Base-by-base conservation (phyloP, 2,329 filamentous ascomycete genomes). In the Xylariomycetidae sp. region DNA sequence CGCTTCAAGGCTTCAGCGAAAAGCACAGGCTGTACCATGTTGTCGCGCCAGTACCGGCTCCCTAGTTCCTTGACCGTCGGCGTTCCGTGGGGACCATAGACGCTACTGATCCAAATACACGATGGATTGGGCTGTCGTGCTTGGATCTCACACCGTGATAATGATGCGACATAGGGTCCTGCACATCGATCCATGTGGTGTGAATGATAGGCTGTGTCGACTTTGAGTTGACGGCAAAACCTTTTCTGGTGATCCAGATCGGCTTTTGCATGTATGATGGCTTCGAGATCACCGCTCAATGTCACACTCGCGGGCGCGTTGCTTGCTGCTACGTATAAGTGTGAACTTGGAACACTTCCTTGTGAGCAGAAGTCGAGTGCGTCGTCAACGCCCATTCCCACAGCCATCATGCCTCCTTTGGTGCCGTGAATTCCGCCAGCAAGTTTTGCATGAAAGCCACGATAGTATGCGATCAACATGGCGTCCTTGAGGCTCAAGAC, bases 41-140 rank as follows among this genome's bases (percentile, higher is more conserved):
- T 70, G 16, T 61, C 49, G 1, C 39, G 46, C 67, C 67, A 70
- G 44, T 69, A 69, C 20, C n/a, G n/a, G n/a, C n/a, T n/a, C n/a
- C n/a, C n/a, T n/a, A n/a, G n/a, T n/a, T n/a, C n/a, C n/a, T n/a
- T n/a, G n/a, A n/a, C n/a, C n/a, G n/a, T n/a, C n/a, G n/a, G n/a
- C n/a, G n/a, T n/a, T n/a, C 30, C 6, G 42, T 42, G 3, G 25
- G 14, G n/a, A 8, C 6, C 27, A 10, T 16, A 30, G 8, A 30
- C 27, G 7, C 9, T 30, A 30, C 6, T 10, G 9, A 16, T 16
- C 27, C 27, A 15, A 16, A 7, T n/a, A 18, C 8, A 30, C 27
- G 9, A 16, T 30, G 6, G 16, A 16, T 6, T n/a, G 13, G 14
- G 13, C 10, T 16, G 13, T 9, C 9, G 14, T 16, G 27, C 27